phyloP scores from a whole-genome alignment of 1,139 yeast species.

The Lodderomyces margitis region DNA sequence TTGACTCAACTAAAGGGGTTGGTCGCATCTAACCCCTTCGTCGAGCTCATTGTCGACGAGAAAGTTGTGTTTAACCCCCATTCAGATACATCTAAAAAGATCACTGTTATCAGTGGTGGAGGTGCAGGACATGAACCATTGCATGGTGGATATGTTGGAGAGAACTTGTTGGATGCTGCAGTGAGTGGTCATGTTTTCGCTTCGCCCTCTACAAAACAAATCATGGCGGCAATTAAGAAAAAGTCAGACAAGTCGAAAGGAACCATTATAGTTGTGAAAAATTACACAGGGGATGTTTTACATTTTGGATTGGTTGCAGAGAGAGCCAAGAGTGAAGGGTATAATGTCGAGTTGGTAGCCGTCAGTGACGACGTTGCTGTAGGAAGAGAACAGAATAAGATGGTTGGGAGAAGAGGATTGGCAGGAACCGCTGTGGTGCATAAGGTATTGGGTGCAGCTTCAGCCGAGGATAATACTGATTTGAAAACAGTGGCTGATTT shows the following conservation, averaged over 20 bases:
- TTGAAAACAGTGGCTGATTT: conserved; percentile 56
- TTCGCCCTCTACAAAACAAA: conserved; percentile 87
- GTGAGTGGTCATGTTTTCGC: conserved; percentile 90
- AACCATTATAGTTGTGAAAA: conserved; percentile 74
- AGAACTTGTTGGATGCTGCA: conserved; percentile 79
- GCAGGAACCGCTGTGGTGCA: conserved; percentile 90
- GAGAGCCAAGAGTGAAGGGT: conserved; percentile 76
- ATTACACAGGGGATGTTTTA: conserved; percentile 90
- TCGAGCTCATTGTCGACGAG: conserved; percentile 63
- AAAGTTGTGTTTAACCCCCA: conserved; percentile 57
- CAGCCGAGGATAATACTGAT: conserved; percentile 31
- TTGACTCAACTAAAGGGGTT: conserved; percentile 64
- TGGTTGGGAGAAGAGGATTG: conserved; percentile 90
- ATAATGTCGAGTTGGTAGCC: conserved; percentile 63
- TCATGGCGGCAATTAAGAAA: conserved; percentile 67
- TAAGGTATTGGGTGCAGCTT: conserved; percentile 75
- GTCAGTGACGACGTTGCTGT: conserved; percentile 94
- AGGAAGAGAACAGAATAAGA: conserved; percentile 78
- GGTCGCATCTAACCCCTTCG: conserved; percentile 63
- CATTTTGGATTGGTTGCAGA: conserved; percentile 93
- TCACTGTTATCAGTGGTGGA: conserved; percentile 82
- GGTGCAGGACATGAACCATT: conserved; percentile 97
- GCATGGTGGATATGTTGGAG: conserved; percentile 88
- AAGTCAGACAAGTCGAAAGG: conserved; percentile 58
- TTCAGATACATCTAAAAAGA: conserved; percentile 44